phyloP scores from a whole-genome alignment of 2,329 filamentous ascomycete genomes.

The Orbilia javanica region DNA sequence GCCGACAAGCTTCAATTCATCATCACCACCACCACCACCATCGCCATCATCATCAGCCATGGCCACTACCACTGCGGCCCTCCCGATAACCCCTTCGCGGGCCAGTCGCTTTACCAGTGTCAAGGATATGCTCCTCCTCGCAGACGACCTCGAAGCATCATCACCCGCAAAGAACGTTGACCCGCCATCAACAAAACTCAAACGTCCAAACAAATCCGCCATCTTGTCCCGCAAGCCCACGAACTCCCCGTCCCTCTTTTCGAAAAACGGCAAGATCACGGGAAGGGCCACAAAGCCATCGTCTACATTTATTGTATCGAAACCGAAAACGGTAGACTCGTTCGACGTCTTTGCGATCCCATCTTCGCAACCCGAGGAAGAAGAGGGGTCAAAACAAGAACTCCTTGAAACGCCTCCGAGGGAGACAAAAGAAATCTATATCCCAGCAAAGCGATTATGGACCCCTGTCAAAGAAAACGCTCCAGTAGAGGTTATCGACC shows the following conservation, averaged over 20 bases:
- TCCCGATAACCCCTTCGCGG: constrained; percentile 32
- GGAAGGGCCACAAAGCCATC: constrained; percentile 35
- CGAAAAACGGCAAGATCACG: constrained; percentile 38
- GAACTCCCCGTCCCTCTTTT: constrained; percentile 26
- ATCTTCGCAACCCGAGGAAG: constrained; percentile 26
- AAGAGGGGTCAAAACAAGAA: background rate
- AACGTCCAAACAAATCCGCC: constrained; percentile 35
- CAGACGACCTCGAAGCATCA: background rate
- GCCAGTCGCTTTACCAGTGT: constrained; percentile 42
- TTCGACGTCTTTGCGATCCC: constrained; percentile 48
- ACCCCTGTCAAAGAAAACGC: constrained; percentile 51
- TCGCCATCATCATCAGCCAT: constrained; percentile 1
- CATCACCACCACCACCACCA: background rate
- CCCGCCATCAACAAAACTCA: constrained; percentile 17
- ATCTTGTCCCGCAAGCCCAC: constrained; percentile 37
- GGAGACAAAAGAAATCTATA: constrained; percentile 39
- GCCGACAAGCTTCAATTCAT: background rate
- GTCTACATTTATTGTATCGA: background rate
- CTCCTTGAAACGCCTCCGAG: constrained; percentile 35
- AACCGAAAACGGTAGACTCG: constrained; percentile 5
- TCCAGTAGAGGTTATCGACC: constrained; percentile 39
- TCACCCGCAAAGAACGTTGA: background rate
- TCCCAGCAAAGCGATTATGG: constrained; percentile 48
- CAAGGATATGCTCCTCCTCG: constrained; percentile 41
- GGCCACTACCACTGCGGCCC: background rate